Conservation (phyloP, 108 stramenopile species). For the Nannochloropsis gaditana region DNA sequence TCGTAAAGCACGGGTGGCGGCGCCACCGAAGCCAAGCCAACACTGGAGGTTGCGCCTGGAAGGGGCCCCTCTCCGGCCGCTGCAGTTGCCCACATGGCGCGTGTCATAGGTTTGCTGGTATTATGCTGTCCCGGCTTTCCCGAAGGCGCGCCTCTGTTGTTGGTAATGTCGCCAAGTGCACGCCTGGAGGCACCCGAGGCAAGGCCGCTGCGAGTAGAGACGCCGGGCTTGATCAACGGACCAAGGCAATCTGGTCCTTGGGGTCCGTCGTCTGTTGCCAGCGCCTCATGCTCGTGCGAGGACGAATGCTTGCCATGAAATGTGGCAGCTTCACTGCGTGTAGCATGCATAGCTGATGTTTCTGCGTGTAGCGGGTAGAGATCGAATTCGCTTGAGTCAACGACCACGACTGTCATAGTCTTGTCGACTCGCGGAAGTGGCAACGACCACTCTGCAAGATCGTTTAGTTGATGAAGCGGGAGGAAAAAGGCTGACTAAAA, state of each 20-base stretch:
- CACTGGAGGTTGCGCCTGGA: neutral
- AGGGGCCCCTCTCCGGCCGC: slow-evolving; percentile 19
- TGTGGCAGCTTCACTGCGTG: neutral
- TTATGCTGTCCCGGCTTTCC: slow-evolving; percentile 29
- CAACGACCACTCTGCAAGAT: too few relatives aligned
- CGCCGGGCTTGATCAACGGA: neutral
- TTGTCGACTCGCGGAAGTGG: too few relatives aligned
- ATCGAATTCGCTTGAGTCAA: too few relatives aligned
- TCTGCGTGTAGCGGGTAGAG: too few relatives aligned
- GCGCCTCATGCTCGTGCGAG: neutral
- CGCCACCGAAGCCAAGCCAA: neutral
- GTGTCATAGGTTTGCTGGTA: slow-evolving; percentile 37
- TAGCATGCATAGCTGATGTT: neutral
- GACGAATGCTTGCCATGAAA: neutral
- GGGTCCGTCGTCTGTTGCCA: neutral
- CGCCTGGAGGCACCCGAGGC: slow-evolving; percentile 30
- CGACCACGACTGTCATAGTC: too few relatives aligned
- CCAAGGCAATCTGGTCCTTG: neutral
- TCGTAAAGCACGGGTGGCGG: slow-evolving; percentile 21
- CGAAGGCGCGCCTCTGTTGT: slow-evolving; percentile 31
- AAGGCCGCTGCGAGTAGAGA: neutral
- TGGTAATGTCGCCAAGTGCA: slow-evolving; percentile 52
- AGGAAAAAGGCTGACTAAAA: too few relatives aligned
- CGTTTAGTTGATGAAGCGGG: too few relatives aligned
- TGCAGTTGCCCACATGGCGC: slow-evolving; percentile 28